phyloP scores from a whole-genome alignment of 129 eudicot species.

The Deinandra increscens region DNA sequence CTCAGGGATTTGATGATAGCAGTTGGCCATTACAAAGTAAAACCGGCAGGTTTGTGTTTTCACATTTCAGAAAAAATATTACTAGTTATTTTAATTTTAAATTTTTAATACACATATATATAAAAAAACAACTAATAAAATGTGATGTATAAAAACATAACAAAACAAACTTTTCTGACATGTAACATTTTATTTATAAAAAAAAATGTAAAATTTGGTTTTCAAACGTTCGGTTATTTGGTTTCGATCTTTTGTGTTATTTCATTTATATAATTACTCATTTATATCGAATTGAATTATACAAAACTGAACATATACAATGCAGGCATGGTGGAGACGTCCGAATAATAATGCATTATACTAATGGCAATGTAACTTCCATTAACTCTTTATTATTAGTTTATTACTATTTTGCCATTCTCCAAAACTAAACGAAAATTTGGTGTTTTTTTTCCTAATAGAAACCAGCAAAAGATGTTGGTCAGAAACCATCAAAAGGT shows the following conservation, averaged over 20 bases:
- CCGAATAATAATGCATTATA: constrained; percentile 74
- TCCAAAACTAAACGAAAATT: neutral
- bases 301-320: constrained; percentile 20
- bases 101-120: constrained; percentile 8
- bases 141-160: no score
- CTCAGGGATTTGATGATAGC: constrained; percentile 75
- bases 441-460: neutral
- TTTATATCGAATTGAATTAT: no score
- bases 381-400: neutral
- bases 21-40: constrained; percentile 80
- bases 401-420: neutral
- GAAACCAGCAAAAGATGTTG: constrained; percentile 19
- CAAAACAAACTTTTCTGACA: constrained; percentile 28
- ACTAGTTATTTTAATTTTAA: no score
- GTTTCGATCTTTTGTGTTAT: no score
- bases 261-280: no score
- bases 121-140: no score
- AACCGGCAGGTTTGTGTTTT: constrained; percentile 60
- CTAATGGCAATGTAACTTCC: constrained; percentile 58
- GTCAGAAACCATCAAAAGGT: constrained; percentile 61
- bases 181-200: no score
- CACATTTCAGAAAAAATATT: no score
- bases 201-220: no score
- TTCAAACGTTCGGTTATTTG: no score
- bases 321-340: constrained; percentile 88